Evolutionary conservation across 768 basidiomycete species (phyloP), one percentile per base, ranked within the genome.

Genomic region (Lactarius sp.): DNA sequence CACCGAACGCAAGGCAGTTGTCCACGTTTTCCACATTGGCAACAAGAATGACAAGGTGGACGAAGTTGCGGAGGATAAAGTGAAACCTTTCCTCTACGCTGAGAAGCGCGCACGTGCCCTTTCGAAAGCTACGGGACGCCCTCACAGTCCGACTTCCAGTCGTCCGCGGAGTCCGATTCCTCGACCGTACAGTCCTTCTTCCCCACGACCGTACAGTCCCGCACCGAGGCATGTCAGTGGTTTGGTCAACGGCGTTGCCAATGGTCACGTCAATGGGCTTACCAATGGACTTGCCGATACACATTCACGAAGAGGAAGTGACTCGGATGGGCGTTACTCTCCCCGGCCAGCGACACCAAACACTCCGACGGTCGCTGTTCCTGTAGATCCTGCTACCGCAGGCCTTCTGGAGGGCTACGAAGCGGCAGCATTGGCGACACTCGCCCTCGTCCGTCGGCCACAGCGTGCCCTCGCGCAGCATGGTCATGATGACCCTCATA

Each of bases 11-110:
- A 88, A 84, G 68, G 86, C 87, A 4, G 91, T 96, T 20, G 78
- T 97, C 31, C 96, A 98, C 72, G 86, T 83, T 13, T 97, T 94
- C 75, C 85, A 88, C 69, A 71, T 78, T 7, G 75, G 71, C 2
- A 72, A 72, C 2, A 72, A 76, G 22, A 73, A 75, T 16, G 77
- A 80, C 33, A 68, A 71, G 6, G 70, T 83, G 10, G 75, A 79
- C 20, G 81, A 87, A 66, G 75, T 90, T 12, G 69, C 80, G 8
- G 85, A 85, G 65, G 85, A 84, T 34, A 76, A 82, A 42, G 77
- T 90, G 8, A 77, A 78, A 31, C 77, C 81, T 0, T 89, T 91
- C 76, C 74, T 93, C 6, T 75, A 82, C 37, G 78, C 78, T 34
- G 77, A 78, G 64, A 79, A 75, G 57, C 73, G 71, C 53, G n/a